A percentile compares a stretch with the other conserved stretches of the same genome.
Evolutionary conservation across 805 yeast genomes (phyloP).

Genomic region (Torulaspora quercuum): DNA sequence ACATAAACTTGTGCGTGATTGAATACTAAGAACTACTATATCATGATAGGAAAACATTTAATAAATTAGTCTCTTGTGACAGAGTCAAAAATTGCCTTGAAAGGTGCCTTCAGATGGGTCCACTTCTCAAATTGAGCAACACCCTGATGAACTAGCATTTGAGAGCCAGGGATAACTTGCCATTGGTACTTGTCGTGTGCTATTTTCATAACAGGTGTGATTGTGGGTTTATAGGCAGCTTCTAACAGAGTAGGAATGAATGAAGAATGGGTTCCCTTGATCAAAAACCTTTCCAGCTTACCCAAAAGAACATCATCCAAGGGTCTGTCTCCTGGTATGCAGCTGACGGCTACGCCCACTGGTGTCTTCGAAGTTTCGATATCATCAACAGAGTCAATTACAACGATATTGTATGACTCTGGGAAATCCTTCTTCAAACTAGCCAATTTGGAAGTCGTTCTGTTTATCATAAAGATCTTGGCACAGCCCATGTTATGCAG

Average conservation of each 20-base stretch:
- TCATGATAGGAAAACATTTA: background rate
- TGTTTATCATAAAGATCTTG: constrained; percentile 73
- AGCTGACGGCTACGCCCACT: constrained; percentile 64
- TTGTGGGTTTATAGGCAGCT: constrained; percentile 89
- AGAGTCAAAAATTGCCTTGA: constrained; percentile 56
- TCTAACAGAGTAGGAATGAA: constrained; percentile 65
- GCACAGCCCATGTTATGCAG: constrained; percentile 72
- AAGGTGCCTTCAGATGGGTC: constrained; percentile 66
- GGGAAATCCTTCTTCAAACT: constrained; percentile 63
- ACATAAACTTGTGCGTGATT: constrained; percentile 1
- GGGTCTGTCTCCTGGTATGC: constrained; percentile 80
- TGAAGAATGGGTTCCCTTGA: constrained; percentile 40
- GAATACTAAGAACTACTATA: constrained; percentile 2
- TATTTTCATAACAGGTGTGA: constrained; percentile 80
- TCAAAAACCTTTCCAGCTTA: constrained; percentile 48
- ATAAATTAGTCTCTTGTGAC: constrained; percentile 40
- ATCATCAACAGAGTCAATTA: constrained; percentile 50
- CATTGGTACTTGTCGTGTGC: constrained; percentile 63
- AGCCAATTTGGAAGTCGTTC: constrained; percentile 64
- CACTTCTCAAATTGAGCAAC: constrained; percentile 78
- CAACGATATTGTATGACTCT: constrained; percentile 51
- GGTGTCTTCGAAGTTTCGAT: constrained; percentile 40
- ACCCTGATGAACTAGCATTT: constrained; percentile 92
- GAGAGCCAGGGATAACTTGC: constrained; percentile 86
- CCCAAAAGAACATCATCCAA: constrained; percentile 50